Evolutionary conservation across 805 yeast species (phyloP), one percentile per base, ranked within the genome.

Genomic region (Wickerhamiella cacticola): DNA sequence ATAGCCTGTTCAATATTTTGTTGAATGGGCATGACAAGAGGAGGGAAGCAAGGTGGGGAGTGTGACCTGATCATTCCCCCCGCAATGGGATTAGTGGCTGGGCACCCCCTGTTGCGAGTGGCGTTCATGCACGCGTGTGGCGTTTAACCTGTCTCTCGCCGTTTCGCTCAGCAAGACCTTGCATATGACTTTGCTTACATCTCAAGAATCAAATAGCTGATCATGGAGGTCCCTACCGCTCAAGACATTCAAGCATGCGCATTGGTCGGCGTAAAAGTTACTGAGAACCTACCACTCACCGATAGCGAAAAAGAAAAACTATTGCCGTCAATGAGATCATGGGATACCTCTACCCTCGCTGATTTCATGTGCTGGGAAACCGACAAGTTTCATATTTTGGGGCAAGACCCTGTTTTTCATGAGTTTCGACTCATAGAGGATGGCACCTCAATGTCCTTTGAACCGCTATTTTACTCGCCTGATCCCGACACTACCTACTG

Each of bases 1-100:
- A 80, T 80, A 4, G 48, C 48, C 22, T 50, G 41, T n/a, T n/a
- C 29, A 24, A 39, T 23, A 22, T 15, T 23, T 39, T 23, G 42
- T 39, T 39, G 26, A 39, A 39, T 39, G n/a, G 29, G 42, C 42
- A 39, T 39, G 15, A 15, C 15, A 12, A 19, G 40, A 15, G 13
- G 21, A 35, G 23, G 9, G 6, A 25, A 13, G 13, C 5, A 15
- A 6, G 38, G 38, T 34, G 38, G 23, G 13, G 38, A 25, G 40
- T n/a, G 24, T 35, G 15, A 22, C 40, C 38, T 31, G 36, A 31
- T 31, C 9, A 31, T 31, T 15, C 36, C 36, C 36, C 36, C 36
- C 33, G 33, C 33, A 29, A 31, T 15, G 18, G 4, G 36, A 19
- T 31, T n/a, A n/a, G n/a, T n/a, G n/a, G n/a, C n/a, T n/a, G n/a